phyloP scores from a whole-genome alignment of 352 stramenopile species.

The Blastocystis sp. region DNA sequence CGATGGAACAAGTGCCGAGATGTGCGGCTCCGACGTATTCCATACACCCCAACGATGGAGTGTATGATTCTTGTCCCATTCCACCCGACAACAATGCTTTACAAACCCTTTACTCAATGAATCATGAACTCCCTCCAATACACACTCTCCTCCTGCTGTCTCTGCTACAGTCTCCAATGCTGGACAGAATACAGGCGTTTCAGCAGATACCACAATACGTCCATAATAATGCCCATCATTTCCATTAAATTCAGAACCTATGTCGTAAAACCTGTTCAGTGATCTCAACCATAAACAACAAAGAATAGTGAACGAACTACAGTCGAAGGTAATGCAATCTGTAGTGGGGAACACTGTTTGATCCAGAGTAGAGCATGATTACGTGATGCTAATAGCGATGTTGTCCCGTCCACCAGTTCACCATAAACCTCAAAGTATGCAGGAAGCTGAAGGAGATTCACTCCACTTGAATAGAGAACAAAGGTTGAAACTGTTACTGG shows the following conservation, averaged over 20 bases:
- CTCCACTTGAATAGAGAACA: not conserved
- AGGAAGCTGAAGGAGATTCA: not conserved
- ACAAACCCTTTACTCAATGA: not conserved
- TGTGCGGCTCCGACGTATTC: not conserved
- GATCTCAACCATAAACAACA: slow-evolving; percentile 4
- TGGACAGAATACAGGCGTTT: not conserved
- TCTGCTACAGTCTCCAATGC: not conserved
- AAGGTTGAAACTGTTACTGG: not conserved
- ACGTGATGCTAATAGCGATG: not conserved
- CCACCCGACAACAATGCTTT: not conserved
- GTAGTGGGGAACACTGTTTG: not conserved
- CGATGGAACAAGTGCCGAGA: not conserved
- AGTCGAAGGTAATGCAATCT: not conserved
- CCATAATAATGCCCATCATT: not conserved
- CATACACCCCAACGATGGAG: not conserved
- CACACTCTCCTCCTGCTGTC: not conserved
- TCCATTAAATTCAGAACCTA: not conserved
- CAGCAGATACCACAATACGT: not conserved
- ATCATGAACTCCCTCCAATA: not conserved
- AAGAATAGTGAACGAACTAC: not conserved
- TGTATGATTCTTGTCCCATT: not conserved
- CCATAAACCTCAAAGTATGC: not conserved
- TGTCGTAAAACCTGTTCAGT: too few relatives aligned
- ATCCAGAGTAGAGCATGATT: slow-evolving; percentile 15
- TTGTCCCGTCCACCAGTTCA: not conserved